Base-by-base conservation (phyloP, 371 early-diverging fungal genomes). In the Mucor circinelloides region DNA sequence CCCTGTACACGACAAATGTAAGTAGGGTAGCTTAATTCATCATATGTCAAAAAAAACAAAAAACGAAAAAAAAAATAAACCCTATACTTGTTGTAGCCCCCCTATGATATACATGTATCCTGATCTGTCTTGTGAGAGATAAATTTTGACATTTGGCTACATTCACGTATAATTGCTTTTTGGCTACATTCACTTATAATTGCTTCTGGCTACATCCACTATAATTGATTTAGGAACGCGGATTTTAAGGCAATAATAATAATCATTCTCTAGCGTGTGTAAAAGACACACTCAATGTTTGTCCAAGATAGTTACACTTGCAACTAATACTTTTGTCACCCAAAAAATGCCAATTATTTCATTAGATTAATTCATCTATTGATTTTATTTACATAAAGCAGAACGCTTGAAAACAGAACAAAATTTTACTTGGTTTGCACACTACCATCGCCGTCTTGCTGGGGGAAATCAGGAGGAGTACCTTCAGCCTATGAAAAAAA, bases 391-490 rank as follows among this genome's bases (percentile, higher is more conserved):
- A 40, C 40, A 40, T 40, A 40, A 15, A 17, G 23, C 5, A 6
- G 28, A 27, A 27, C 27, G 15, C 12, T 52, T 52, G 13, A 5
- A 40, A 52, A 40, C 42, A 21, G 15, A 27, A 27, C 23, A 52
- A 50, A 48, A 52, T 21, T 25, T 13, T 52, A 52, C 23, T 52
- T 23, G 27, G 25, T 27, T 63, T 63, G 54, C 15, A 63, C 52
- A 15, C n/a, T 34, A 34, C 28, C 52, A 56, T 64, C 42, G 7
- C 28, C 31, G 0, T 13, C 32, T 7, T 44, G 19, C 2, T 28
- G 23, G 1, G 40, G 42, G 10, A 64, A 64, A 25, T 64, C 64
- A 21, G 64, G 64, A 13, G 64, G 64, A 6, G 66, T 58, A 32
- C 27, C 48, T 36, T 50, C 59, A 36, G 58, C n/a, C 58, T 64